Evolutionary conservation across 192 early-diverging fungal species (phyloP), one percentile per base, ranked within the genome.

Genomic region (Coemansia sp.): DNA sequence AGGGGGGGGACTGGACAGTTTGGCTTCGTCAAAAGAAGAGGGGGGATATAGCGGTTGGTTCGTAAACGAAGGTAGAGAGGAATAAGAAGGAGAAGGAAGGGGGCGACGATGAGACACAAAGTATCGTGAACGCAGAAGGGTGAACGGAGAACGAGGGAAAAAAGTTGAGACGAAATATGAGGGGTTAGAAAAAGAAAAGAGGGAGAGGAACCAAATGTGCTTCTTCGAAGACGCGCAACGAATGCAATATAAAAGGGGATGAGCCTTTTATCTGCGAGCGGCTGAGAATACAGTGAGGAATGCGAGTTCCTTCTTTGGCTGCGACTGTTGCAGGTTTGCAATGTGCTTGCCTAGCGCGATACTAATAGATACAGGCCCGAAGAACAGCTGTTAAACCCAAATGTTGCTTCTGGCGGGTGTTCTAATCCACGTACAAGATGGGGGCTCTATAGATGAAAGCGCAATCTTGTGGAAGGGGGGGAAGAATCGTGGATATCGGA

Each of bases 51-150:
- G 53, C 38, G 56, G 71, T 48, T 58, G 49, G 23, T 52, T 59
- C 59, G 63, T 56, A 54, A 63, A 48, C 29, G 22, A 42, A 61
- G 48, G 34, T 61, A 53, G 41, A 60, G 56, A 20, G 35, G 53
- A 25, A 64, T 43, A 32, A 35, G 62, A 38, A 43, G 13, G 57
- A 46, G 32, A 36, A 5, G 57, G 38, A 52, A 38, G 53, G 58
- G 40, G 38, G 32, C 29, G 63, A 59, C 60, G 72, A 62, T 41
- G 59, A 49, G 57, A 25, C 67, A 61, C 63, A 66, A 59, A 67
- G 40, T 62, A 58, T 46, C 19, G 54, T 23, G 38, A 29, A 46
- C 49, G 63, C 58, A 58, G 52, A 48, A 36, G 36, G 52, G 20
- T 42, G 63, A 43, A 41, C 52, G 52, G 53, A 48, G 53, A 57